Base-by-base conservation (phyloP, 352 stramenopile genomes). In the Hyaloperonospora brassicae region DNA sequence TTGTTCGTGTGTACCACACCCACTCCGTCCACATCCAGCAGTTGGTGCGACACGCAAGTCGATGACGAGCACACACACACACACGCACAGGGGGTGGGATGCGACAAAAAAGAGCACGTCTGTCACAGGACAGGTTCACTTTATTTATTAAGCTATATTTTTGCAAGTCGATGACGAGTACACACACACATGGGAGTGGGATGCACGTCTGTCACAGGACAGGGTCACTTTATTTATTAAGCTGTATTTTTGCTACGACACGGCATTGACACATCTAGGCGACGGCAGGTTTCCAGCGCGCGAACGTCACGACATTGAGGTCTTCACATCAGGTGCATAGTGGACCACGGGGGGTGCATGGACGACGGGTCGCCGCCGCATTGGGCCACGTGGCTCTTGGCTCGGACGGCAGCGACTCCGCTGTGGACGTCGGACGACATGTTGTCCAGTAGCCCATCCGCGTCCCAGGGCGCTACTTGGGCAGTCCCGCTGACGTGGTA, bases 281-380 rank as follows among this genome's bases (percentile, higher is more conserved):
- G 27, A 34, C 27, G 27, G 4, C 8, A 34, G 4, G 4, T 34
- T 34, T 34, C 4, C 4, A 34, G 8, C 4, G 8, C 4, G 4
- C 27, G 4, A 8, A 34, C 4, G 27, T 34, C 27, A 9, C 27
- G 27, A 45, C 10, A 43, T 21, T n/a, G 11, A 47, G 17, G 39
- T 64, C 5, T 39, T 73, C 66, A 89, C 62, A 87, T 75, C 51
- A 89, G 84, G 64, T 84, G 69, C 47, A 89, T 72, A 59, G 79
- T 87, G 24, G 75, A 83, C 76, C 76, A 89, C 34, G 68, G 65
- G 48, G 68, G 65, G 48, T 89, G 76, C 43, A 92, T 65, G 23
- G 62, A 62, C 12, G 76, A 62, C 12, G 76, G 70, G 40, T 89
- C 75, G 34, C 79, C 62, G 35, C 66, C 59, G 39, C 78, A 68